Evolutionary conservation across 441 rosid genomes (phyloP).

Genomic region (Pelargonium australe): DNA sequence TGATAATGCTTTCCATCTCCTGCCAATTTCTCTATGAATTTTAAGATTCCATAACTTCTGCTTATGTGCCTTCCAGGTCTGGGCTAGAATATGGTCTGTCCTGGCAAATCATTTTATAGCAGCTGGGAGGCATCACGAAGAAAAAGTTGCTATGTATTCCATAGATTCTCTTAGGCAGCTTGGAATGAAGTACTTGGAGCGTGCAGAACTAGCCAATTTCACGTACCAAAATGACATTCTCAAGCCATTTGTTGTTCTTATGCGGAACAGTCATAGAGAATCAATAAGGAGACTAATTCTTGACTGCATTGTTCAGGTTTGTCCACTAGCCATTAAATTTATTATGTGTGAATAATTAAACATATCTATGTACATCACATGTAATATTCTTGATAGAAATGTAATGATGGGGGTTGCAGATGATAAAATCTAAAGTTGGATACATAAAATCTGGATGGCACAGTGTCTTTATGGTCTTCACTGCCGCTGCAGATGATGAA

Average conservation of each 20-base stretch:
- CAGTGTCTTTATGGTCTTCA: conserved; percentile 97
- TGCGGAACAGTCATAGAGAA: conserved; percentile 89
- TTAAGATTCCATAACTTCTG: conserved; percentile 17
- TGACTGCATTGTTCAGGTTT: conserved; percentile 97
- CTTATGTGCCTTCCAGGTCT: conserved; percentile 58
- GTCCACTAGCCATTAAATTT: conserved; percentile 14
- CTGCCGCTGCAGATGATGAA: conserved; percentile 97
- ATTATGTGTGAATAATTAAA: background rate
- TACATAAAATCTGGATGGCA: conserved; percentile 99
- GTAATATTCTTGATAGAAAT: background rate
- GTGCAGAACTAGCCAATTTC: conserved; percentile 92
- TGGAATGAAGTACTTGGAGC: conserved; percentile 95
- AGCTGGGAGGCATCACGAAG: conserved; percentile 97
- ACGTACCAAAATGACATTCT: conserved; percentile 98
- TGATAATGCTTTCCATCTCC: background rate
- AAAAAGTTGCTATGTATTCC: conserved; percentile 98
- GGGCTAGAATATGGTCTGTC: conserved; percentile 99
- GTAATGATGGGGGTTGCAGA: conserved; percentile 44
- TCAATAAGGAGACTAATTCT: conserved; percentile 87
- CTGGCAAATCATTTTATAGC: conserved; percentile 95
- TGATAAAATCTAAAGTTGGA: conserved; percentile 98
- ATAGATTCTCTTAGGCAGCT: conserved; percentile 99
- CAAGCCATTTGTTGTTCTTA: conserved; percentile 93
- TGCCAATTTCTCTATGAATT: background rate
- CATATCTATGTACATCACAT: background rate